Base-by-base conservation (phyloP, 108 stramenopile genomes). In the Skeletonema menzelii region DNA sequence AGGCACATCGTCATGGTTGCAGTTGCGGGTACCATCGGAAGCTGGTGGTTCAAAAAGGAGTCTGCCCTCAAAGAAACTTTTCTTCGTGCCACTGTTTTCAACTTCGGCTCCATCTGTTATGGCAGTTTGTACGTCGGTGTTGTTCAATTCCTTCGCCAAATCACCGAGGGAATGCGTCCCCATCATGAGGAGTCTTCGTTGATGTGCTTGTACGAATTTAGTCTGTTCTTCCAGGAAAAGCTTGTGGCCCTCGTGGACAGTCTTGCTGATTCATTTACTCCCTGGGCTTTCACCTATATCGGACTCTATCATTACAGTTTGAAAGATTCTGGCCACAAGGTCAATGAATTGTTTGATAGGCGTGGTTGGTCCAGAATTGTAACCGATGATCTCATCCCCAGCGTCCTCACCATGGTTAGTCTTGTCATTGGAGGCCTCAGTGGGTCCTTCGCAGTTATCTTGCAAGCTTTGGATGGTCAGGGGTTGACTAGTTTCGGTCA, bases 351-450 rank as follows among this genome's bases (percentile, higher is more conserved):
- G 24, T 98, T 98, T 76, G 72, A 83, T 31, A 85, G 77, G 56
- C 79, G 95, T 26, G 95, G 95, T 40, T 94, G 93, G 95, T 80
- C 87, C 22, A 89, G 74, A 49, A 91, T 96, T 77, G 91, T 96
- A 2, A 86, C 88, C 11, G 93, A 96, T 82, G 91, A 93, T 49
- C 77, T 96, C n/a, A 83, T 93, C 10, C 84, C 86, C 37, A 90
- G 86, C 57, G 84, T 94, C n/a, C 70, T 94, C 14, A 66, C 85
- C 38, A 83, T 94, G 86, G 82, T 84, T 26, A 85, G 87, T 53
- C 59, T 92, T 22, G 88, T 89, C 8, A 85, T 94, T 75, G 89
- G 88, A 42, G 91, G 91, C 32, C 73, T 90, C 22, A 88, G 83
- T 24, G 93, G 93, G 17, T 75, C 73, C 10, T 88, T 94, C 72